Evolutionary conservation across 129 eudicot species (phyloP), one percentile per base, ranked within the genome.

Genomic region (Chrysanthemum lavandulifolium): DNA sequence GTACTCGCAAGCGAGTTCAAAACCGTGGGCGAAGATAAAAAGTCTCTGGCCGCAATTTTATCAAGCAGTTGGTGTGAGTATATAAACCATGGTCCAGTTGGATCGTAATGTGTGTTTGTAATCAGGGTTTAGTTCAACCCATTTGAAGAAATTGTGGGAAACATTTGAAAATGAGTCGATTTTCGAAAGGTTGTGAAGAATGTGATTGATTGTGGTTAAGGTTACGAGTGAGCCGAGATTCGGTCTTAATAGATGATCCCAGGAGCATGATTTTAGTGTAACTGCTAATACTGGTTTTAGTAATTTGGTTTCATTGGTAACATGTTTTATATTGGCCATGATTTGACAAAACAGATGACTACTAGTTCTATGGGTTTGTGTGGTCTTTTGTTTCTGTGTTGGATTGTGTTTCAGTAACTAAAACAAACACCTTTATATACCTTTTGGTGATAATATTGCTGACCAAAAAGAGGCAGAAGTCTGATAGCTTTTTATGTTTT

Each of bases 61-160:
- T 88, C 84, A 29, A 94, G 87, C 87, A 94, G 74, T 51, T 77
- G 66, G 71, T 88, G 93, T 59, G 15, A 94, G 87, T 33, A 76
- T 43, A 29, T 76, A 84, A 57, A 90, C 76, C 97, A 94, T 94
- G 55, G 82, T 73, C 97, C 99, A 94, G 54, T 77, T 82, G 45
- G 85, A 86, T 60, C 84, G 86, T 83, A 94, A 76, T 0, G 99
- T 83, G 45, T 82, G 98, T 73, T 90, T 88, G 74, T 86, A 94
- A 71, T 82, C 67, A 18, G 91, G 86, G 74, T 81, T 70, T 50
- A 31, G 0, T 4, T 31, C 54, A 50, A 50, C 54, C 54, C 54
- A 50, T 50, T 31, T 31, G 36, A 31, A 31, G 36, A 31, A 31
- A 31, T 4, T 31, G 6, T 31, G 36, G 36, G 36, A 1, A 3